Evolutionary conservation across 2,329 filamentous ascomycete genomes (phyloP), one percentile per base, ranked within the genome.

Genomic region (Diaporthe amygdali): DNA sequence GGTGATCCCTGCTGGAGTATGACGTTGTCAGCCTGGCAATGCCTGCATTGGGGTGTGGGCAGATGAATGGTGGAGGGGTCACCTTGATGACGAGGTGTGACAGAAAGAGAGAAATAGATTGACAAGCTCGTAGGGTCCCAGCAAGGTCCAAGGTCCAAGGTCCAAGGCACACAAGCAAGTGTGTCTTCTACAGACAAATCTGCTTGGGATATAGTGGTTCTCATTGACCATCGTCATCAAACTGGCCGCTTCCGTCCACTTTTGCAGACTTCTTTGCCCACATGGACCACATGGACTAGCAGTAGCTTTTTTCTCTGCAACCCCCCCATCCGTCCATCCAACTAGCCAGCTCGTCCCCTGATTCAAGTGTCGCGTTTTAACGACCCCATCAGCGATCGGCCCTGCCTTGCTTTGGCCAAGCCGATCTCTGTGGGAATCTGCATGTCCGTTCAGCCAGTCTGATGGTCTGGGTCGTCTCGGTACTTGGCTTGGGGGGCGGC

Each of bases 351-450:
- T n/a, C 22, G 25, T 32, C 56, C 56, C 56, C 41, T 63, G 59
- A 64, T 64, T 47, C 59, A 64, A 37, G 59, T 27, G 59, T 64
- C 59, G 20, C 44, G 59, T 64, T 34, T 64, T 64, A 44, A 63
- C 39, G 41, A 47, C 27, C 41, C 59, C 59, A 47, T 59, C 54
- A 59, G 54, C 54, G 54, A 59, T 59, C 54, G n/a, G 37, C 34
- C 54, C 54, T 59, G 30, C 27, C 59, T 49, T 64, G 59, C 44
- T 25, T 34, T 63, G n/a, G 41, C 41, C 41, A 63, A 37, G 59
- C 41, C 59, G 41, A 63, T 63, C 41, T 63, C 27, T 17, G 25
- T 22, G 25, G 25, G 55, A 32, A 39, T 22, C 4, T 61, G 56
- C 27, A 22, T n/a, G 25, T 20, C 32, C 32, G 22, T 25, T 22